Percentiles rank a stretch among this genome's conserved stretches.
Conservation (phyloP, 2,329 filamentous ascomycete genomes). For the Phyllosticta citrichinensis region DNA sequence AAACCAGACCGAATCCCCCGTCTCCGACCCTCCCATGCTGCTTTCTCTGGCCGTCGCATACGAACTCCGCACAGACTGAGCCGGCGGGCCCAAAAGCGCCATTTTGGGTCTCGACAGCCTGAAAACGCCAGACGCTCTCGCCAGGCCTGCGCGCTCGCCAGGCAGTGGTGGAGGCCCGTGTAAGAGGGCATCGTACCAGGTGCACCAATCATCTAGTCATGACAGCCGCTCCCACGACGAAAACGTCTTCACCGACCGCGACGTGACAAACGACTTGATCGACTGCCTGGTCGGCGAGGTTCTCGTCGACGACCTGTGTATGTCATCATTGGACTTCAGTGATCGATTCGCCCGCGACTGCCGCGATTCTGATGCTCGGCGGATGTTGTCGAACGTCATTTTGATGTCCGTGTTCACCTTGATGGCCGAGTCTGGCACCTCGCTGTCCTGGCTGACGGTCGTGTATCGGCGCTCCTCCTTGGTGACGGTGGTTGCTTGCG, state of each 20-base stretch:
- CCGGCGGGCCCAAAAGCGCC: background rate
- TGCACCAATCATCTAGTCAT: background rate
- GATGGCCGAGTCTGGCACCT: background rate
- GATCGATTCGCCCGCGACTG: background rate
- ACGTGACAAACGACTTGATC: background rate
- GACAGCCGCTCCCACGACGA: background rate
- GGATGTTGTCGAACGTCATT: background rate
- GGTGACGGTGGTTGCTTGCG: background rate
- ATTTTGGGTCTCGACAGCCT: background rate
- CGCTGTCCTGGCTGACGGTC: background rate
- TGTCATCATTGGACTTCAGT: background rate
- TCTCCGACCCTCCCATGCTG: background rate
- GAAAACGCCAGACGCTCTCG: background rate
- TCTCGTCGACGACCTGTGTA: background rate
- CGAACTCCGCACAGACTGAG: background rate
- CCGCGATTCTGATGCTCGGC: background rate
- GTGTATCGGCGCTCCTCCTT: background rate
- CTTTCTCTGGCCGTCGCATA: background rate
- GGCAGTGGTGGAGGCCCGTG: background rate
- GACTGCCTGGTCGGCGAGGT: background rate
- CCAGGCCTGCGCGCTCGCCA: background rate
- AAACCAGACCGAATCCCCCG: background rate
- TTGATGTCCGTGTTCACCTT: background rate
- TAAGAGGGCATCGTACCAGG: background rate
- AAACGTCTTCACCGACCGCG: background rate